Base-by-base conservation (phyloP, 1,139 yeast species). In the Zygoascus sp. region DNA sequence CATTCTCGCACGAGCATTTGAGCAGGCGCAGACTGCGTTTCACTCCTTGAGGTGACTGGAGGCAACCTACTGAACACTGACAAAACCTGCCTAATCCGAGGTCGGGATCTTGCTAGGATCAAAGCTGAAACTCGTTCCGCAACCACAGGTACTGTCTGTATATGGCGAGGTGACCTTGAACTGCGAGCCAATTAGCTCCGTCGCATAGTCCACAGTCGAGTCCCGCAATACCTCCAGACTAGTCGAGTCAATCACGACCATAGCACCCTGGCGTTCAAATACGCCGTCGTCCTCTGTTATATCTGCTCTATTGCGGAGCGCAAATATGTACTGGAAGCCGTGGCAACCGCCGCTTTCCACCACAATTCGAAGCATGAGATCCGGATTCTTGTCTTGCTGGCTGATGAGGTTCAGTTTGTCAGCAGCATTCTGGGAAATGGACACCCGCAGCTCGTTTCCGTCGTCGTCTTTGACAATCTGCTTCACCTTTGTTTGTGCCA, bases 341-440 rank as follows among this genome's bases (percentile, higher is more conserved):
- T 92, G 99, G 64, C 98, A 94, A 2, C 99, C 99, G 5, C 98
- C 99, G 59, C 96, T 85, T 58, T 90, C 97, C 5, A 94, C 97
- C n/a, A 76, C 70, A 5, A 94, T 78, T 44, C 83, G 72, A 37
- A 92, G 69, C 0, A 86, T 86, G n/a, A 81, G 60, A 42, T 80
- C 69, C 0, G 80, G 77, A 47, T 82, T 76, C 10, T 69, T 58
- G 53, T 89, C 96, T 2, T 70, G 74, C 17, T 65, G 58, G 13
- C 81, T 76, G 13, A 90, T 78, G 10, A 63, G 62, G 25, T 75
- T 76, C 42, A 92, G 69, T 62, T 84, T 80, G 23, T 60, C 60
- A 2, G 75, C 68, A 0, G 81, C 81, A n/a, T 74, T 57, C 35
- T 72, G 68, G 1, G 78, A 63, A 9, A 77, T 65, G 21, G 61